Conservation (phyloP, 345 rosid genomes). For the Punica granatum region DNA sequence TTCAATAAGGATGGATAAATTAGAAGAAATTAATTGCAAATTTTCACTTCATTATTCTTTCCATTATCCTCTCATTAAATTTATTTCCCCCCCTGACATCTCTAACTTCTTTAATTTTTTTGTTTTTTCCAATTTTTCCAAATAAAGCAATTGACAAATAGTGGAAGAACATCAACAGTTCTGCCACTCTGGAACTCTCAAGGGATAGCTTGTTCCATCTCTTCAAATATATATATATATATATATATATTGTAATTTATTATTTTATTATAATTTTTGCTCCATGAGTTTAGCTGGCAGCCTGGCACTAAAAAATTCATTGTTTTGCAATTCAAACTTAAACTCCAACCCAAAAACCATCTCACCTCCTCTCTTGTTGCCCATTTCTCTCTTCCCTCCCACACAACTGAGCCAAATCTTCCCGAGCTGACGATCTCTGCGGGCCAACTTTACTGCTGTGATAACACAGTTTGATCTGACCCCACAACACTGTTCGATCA, state of each 20-base stretch:
- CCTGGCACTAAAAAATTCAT: not conserved
- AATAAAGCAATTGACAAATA: not conserved
- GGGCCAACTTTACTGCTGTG: not conserved
- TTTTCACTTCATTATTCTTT: too few relatives aligned
- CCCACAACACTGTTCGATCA: conserved; percentile 8
- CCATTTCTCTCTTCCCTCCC: not conserved
- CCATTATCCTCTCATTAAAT: too few relatives aligned
- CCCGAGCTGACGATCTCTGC: not conserved
- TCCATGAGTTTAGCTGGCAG: too few relatives aligned
- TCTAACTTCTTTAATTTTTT: not conserved
- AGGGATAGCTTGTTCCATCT: not conserved
- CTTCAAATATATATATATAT: not conserved
- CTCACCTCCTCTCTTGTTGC: not conserved
- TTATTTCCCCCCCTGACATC: not conserved
- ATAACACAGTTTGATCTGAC: conserved; percentile 4
- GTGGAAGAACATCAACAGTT: not conserved
- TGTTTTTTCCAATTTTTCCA: too few relatives aligned
- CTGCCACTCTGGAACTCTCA: not conserved
- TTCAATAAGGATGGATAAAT: not conserved
- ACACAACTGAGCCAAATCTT: not conserved
- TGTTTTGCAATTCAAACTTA: not conserved
- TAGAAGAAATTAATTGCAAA: too few relatives aligned
- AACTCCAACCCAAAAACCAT: not conserved
- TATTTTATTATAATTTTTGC: too few relatives aligned
- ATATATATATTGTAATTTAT: too few relatives aligned